These are phyloP conservation scores for Rhizoclosmatium globosum DNA, from an alignment of 192 early-diverging fungal species.

Conservation along the genomic window DNA sequence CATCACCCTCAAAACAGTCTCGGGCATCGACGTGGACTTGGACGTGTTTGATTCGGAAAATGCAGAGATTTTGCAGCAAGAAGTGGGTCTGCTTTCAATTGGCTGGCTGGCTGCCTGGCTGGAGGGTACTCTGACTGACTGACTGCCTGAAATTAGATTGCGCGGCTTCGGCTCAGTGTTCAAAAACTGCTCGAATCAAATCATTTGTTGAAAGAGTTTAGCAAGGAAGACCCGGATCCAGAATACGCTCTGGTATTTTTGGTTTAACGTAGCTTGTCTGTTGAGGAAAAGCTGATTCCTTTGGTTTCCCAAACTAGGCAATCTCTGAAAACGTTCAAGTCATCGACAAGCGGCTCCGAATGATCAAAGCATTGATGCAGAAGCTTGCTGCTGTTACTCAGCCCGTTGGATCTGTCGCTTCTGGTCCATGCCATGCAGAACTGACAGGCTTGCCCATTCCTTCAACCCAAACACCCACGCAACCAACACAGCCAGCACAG, in stretches of 20 bases:
- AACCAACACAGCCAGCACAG: neutral
- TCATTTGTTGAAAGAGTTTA: constrained; percentile 26
- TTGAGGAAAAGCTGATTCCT: neutral
- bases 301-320: neutral
- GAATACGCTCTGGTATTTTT: constrained; percentile 27
- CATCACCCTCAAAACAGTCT: neutral
- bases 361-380: constrained; percentile 25
- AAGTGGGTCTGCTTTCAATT: constrained; percentile 7
- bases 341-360: constrained; percentile 20
- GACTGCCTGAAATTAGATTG: constrained; percentile 28
- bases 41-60: constrained; percentile 22
- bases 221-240: constrained; percentile 11
- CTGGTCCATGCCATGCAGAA: constrained; percentile 10
- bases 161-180: constrained; percentile 29
- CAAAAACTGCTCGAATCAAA: constrained; percentile 37
- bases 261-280: too few species aligned
- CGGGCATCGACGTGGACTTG: constrained; percentile 16
- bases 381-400: constrained; percentile 5
- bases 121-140: too few species aligned
- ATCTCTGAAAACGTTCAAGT: constrained; percentile 27
- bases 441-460: neutral
- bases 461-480: neutral
- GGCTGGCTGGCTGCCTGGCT: neutral
- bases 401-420: neutral
- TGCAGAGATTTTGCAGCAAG: constrained; percentile 17